These are phyloP conservation scores for Gossypium aridum DNA, from an alignment of 441 rosid genomes.

Conservation along the genomic window DNA sequence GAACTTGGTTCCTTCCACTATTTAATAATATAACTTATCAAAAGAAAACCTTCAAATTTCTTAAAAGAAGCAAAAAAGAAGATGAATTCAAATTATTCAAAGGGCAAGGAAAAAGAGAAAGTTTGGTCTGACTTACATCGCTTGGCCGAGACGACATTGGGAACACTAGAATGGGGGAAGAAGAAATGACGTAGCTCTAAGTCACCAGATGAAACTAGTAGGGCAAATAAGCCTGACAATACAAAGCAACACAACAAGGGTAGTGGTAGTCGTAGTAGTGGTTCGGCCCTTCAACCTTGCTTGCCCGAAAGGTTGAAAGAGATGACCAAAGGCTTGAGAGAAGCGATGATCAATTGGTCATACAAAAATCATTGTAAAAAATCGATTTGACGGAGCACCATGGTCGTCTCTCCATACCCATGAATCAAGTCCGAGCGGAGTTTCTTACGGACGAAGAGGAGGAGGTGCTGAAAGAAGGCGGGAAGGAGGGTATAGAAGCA, in stretches of 20 bases:
- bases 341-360: background rate
- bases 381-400: background rate
- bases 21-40: background rate
- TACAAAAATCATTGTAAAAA: background rate
- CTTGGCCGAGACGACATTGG: background rate
- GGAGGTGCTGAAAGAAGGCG: background rate
- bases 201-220: background rate
- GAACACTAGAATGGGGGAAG: background rate
- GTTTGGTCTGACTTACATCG: background rate
- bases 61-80: background rate
- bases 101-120: background rate
- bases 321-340: background rate
- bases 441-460: too few relatives aligned
- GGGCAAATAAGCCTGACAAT: background rate
- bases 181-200: background rate
- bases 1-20: too few relatives aligned
- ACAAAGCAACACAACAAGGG: background rate
- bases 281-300: background rate
- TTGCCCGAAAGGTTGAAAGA: background rate
- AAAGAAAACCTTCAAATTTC: background rate
- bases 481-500: background rate
- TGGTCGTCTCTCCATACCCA: background rate
- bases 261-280: background rate
- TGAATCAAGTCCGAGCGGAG: background rate
- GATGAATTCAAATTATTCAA: background rate